Evolutionary conservation across 2,329 filamentous ascomycete genomes (phyloP).

Genomic region (Sclerotinia sclerotiorum): DNA sequence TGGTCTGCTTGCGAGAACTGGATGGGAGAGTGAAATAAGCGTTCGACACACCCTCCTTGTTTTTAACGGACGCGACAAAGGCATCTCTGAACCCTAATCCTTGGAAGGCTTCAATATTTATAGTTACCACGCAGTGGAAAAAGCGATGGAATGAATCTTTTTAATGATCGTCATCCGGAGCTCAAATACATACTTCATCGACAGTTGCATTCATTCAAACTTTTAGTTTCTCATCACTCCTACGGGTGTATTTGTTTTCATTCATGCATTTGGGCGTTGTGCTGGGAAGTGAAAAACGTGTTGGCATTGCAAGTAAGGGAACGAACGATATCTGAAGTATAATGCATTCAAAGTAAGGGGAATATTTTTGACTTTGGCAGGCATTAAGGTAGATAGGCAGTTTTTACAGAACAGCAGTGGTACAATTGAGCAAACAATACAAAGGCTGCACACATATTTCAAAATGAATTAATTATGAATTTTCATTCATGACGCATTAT

Average conservation of each 20-base stretch:
- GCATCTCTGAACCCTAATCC: conserved; percentile 82
- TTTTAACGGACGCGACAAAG: conserved; percentile 93
- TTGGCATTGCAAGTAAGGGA: neutral
- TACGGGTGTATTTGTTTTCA: neutral
- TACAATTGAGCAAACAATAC: neutral
- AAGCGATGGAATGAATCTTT: neutral
- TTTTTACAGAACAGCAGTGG: neutral
- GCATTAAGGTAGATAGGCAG: neutral
- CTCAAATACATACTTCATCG: neutral
- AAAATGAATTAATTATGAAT: neutral
- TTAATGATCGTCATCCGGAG: conserved; percentile 3
- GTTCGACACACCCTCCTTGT: conserved; percentile 99
- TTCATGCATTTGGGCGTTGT: neutral
- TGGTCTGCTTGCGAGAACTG: conserved; percentile 68
- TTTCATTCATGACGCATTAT: neutral
- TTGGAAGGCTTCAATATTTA: conserved; percentile 50
- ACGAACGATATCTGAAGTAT: neutral
- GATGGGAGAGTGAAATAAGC: conserved; percentile 88
- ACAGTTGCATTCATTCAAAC: neutral
- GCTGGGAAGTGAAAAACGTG: too few relatives aligned
- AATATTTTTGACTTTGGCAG: neutral
- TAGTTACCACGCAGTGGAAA: neutral
- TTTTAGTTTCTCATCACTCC: neutral
- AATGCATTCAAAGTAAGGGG: neutral
- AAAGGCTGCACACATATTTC: neutral